Conservation (phyloP, 345 rosid genomes). For the Rhizophora mangle region DNA sequence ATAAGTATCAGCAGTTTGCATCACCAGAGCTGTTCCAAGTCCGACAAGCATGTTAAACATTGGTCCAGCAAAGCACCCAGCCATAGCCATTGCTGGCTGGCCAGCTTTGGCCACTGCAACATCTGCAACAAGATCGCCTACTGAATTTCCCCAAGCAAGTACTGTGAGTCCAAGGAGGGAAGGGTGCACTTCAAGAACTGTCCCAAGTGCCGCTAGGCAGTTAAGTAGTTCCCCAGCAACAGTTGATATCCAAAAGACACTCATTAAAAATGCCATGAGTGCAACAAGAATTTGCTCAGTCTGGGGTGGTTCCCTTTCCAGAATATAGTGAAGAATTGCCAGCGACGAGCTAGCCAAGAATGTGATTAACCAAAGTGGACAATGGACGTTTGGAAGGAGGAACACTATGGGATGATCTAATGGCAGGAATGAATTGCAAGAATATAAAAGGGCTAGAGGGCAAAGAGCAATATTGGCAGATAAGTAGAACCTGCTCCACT, state of each 20-base stretch:
- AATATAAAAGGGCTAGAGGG: conserved; percentile 73
- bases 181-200: conserved; percentile 68
- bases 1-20: conserved; percentile 67
- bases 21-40: conserved; percentile 75
- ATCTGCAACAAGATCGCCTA: conserved; percentile 95
- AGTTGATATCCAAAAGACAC: conserved; percentile 97
- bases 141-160: conserved; percentile 98
- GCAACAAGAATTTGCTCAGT: conserved; percentile 68
- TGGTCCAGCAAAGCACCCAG: conserved; percentile 98
- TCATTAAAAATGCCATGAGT: conserved; percentile 69
- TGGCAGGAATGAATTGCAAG: conserved; percentile 78
- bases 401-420: conserved; percentile 72
- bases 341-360: conserved; percentile 68
- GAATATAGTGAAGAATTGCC: conserved; percentile 63
- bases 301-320: conserved; percentile 83
- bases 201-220: conserved; percentile 82
- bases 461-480: conserved; percentile 80
- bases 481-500: conserved; percentile 70
- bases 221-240: conserved; percentile 85
- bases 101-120: conserved; percentile 98
- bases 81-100: conserved; percentile 98
- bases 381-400: conserved; percentile 63
- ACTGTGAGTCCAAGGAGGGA: conserved; percentile 88
- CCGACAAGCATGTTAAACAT: conserved; percentile 99
- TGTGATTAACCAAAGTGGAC: conserved; percentile 80